A percentile compares a stretch with the other conserved stretches of the same genome.
phyloP scores from a whole-genome alignment of 257 asterid species.

The Nicotiana paniculata region DNA sequence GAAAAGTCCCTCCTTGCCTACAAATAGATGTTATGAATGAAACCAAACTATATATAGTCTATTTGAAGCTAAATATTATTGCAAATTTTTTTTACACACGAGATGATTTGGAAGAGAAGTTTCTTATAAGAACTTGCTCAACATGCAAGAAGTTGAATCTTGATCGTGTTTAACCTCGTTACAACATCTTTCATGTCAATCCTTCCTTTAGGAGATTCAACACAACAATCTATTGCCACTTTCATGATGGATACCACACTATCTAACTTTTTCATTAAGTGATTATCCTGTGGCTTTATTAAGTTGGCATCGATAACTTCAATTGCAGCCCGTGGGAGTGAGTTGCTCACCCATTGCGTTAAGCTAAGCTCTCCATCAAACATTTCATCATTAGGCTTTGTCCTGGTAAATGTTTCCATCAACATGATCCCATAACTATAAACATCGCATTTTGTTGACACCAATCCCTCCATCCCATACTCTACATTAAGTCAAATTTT shows the following conservation, averaged over 20 bases:
- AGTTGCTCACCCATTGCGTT: slow-evolving; percentile 17
- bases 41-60: neutral
- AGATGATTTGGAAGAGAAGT: neutral
- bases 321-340: neutral
- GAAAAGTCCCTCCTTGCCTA: too few species aligned
- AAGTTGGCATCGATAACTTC: slow-evolving; percentile 20
- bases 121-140: neutral
- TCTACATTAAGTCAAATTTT: neutral
- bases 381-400: slow-evolving; percentile 29
- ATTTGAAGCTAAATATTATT: neutral
- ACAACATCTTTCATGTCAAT: neutral
- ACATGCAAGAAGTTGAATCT: neutral
- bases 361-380: slow-evolving; percentile 23
- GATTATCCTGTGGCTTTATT: neutral
- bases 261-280: neutral
- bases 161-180: neutral
- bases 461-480: slow-evolving; percentile 31
- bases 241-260: neutral
- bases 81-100: neutral
- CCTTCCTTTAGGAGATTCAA: neutral
- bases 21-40: neutral
- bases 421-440: slow-evolving; percentile 30
- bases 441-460: slow-evolving; percentile 25
- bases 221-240: neutral
- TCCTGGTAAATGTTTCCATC: slow-evolving; percentile 24